Evolutionary conservation across 1,139 yeast species (phyloP), one percentile per base, ranked within the genome.

Genomic region (Suhomyces bokatorum): DNA sequence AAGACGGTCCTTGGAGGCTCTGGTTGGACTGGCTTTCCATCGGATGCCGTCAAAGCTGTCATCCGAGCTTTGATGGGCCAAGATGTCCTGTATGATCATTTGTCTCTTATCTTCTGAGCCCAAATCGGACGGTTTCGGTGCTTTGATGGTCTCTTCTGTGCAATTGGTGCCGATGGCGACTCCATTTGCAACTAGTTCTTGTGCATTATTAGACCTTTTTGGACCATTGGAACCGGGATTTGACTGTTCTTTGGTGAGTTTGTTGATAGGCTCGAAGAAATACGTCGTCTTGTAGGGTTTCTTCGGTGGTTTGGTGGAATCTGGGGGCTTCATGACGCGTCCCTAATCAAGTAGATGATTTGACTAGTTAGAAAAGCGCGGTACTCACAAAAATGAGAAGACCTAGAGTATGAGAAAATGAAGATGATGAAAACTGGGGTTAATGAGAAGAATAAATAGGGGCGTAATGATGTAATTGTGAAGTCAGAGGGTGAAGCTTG

Each of bases 41-140:
- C 72, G 59, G 20, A 74, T 63, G 0, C 76, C 78, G 43, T 73
- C 79, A 49, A 70, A 72, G 47, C 77, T 71, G 48, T 74, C 78
- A 48, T 73, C 78, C 0, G 78, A 72, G 49, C 73, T 69, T 45
- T 70, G 77, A 36, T 48, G 62, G 9, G 52, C 50, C 9, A 48
- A 36, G 2, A 44, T 41, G 6, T 41, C 44, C 13, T 41, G 35
- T 20, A 20, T 20, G 4, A 41, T 41, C 20, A 41, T 20, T 22
- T 29, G 40, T 26, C 40, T 31, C 14, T 36, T 41, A 17, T 41
- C 44, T 14, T 41, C 44, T 10, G 44, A 41, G 13, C 42, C 29
- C 11, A 31, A 15, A 6, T 34, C 29, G 24, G 29, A 7, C 8
- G 9, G 17, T 14, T 34, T 34, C 6, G 29, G 20, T 6, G 36